Conservation (phyloP, 2,329 filamentous ascomycete genomes). For the Diaporthe sp. region DNA sequence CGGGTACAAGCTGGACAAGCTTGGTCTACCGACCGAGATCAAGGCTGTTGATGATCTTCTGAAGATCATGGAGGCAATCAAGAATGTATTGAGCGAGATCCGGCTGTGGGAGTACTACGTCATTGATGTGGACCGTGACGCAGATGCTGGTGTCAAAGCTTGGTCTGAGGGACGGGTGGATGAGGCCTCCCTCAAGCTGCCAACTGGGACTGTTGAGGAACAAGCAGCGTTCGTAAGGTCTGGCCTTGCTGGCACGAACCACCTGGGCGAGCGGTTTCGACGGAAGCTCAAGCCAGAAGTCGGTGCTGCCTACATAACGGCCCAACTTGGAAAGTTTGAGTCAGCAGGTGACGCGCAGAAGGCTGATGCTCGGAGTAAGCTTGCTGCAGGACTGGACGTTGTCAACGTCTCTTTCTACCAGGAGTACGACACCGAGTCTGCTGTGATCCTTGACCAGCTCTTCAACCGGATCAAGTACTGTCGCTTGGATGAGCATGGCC, state of each 20-base stretch:
- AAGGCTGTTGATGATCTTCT: conserved; percentile 79
- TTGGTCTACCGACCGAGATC: conserved; percentile 83
- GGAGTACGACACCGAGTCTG: conserved; percentile 89
- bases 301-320: conserved; percentile 77
- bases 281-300: conserved; percentile 78
- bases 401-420: conserved; percentile 90
- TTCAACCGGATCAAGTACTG: conserved; percentile 97
- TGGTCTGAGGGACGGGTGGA: conserved; percentile 72
- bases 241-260: conserved; percentile 78
- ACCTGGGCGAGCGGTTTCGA: conserved; percentile 84
- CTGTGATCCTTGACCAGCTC: conserved; percentile 88
- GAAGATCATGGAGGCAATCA: conserved; percentile 86
- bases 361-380: conserved; percentile 65
- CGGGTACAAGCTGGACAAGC: conserved; percentile 77
- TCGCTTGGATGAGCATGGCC: conserved; percentile 91
- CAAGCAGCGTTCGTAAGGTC: conserved; percentile 75
- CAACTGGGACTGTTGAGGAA: conserved; percentile 61
- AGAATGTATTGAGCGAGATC: conserved; percentile 81
- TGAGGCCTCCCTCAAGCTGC: conserved; percentile 61
- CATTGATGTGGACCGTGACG: conserved; percentile 81
- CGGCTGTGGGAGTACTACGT: conserved; percentile 96
- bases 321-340: conserved; percentile 76
- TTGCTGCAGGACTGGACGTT: conserved; percentile 79
- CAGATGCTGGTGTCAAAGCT: conserved; percentile 75
- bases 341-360: conserved; percentile 57